Base-by-base conservation (phyloP, 352 stramenopile species). In the Chrysophaeum taylorii region DNA sequence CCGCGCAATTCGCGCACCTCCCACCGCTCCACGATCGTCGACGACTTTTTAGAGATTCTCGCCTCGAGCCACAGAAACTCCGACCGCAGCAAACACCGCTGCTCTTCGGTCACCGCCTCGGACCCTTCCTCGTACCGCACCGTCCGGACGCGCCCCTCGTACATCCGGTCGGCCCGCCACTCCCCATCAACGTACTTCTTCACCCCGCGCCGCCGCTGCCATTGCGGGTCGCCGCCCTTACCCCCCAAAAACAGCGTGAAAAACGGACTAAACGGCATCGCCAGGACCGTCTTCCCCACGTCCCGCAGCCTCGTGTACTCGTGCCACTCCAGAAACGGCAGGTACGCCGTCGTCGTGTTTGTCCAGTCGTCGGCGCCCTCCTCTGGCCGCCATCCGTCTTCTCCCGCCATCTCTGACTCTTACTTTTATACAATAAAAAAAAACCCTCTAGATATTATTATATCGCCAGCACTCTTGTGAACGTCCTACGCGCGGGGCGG, bases 1-100 rank as follows among this genome's bases (percentile, higher is more conserved):
- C 57, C 57, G 12, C 36, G 9, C 5, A 29, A 1, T 36, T 66
- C 57, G 2, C 2, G 9, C 33, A 66, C 35, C 2, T 38, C 57
- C 57, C 57, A 66, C 2, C 57, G 57, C 57, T 66, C 57, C 33
- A n/a, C 31, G 57, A 43, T 7, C n/a, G n/a, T n/a, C n/a, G n/a
- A n/a, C n/a, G n/a, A n/a, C n/a, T n/a, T n/a, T n/a, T n/a, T n/a
- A n/a, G n/a, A n/a, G n/a, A n/a, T 38, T 15, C 57, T n/a, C 5
- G 15, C 52, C 33, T 66, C 57, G 9, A 16, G 31, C 27, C 2
- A 31, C 27, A 15, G 57, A 2, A n/a, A 31, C 33, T 66, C 57
- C n/a, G n/a, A n/a, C n/a, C n/a, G n/a, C n/a, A n/a, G n/a, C n/a
- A n/a, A n/a, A n/a, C n/a, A n/a, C n/a, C n/a, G n/a, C n/a, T n/a